Base-by-base conservation (phyloP, 2,329 filamentous ascomycete species). In the Phyllachora maydis region DNA sequence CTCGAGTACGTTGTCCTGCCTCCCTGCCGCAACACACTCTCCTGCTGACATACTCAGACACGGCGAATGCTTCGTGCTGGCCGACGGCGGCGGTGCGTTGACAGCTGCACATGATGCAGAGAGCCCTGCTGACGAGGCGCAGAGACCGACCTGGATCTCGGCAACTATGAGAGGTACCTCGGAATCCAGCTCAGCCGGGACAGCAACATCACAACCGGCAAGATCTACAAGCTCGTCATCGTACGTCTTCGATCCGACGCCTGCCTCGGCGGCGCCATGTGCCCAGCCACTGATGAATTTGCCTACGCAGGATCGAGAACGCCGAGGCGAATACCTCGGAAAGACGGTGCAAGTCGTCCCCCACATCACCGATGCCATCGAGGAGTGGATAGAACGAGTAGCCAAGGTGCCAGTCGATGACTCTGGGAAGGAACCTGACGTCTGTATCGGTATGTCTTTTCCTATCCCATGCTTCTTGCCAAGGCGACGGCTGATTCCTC, bases 121-220 rank as follows among this genome's bases (percentile, higher is more conserved):
- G 19, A 20, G 7, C 6, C 11, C 9, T 20, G 16, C 16, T 17
- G 16, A 17, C 16, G 16, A 17, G 37, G 37, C 16, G 29, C 27
- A 23, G 43, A 56, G 39, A 45, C 43, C 18, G 59, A 64, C 35
- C 41, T 65, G 8, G 62, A 67, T 36, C 49, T 67, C 21, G 62
- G 62, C 11, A 64, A 65, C 41, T 66, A 64, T 35, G 59, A 65
- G 38, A 40, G 56, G 29, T 91, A 91, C 43, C 69, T 92, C 26
- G 72, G 73, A 40, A 72, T 85, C 33, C 77, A 72, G 26, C 60
- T 95, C 30, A 79, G 69, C 6, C 61, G 72, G 30, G 82, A 92
- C 37, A 81, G 85, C 56, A 95, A 95, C 50, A 91, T 98, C 49
- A 98, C 88, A 4, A 92, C 85, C 5, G 88, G 88, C 42, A 93